Base-by-base conservation (phyloP, 1,284 basidiomycete genomes). In the Leccinum pachyderme region DNA sequence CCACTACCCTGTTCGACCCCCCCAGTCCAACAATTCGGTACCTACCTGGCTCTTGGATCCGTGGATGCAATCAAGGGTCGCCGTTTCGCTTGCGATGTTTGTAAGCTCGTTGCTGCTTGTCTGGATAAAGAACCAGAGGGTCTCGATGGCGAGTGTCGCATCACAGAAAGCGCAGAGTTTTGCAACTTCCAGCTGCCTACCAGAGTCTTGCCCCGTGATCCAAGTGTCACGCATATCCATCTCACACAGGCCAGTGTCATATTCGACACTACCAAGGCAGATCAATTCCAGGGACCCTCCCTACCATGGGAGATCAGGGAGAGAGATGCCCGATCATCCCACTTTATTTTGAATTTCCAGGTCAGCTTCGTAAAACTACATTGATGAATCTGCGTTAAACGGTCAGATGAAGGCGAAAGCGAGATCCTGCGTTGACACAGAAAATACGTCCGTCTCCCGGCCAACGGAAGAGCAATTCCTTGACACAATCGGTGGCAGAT, bases 211-310 rank as follows among this genome's bases (percentile, higher is more conserved):
- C n/a, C 45, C 15, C 39, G 7, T 7, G 60, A 62, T 39, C 39
- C 56, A 2, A 46, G 11, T 11, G 18, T 55, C 39, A 55, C 63
- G 0, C 61, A 65, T 49, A 61, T 58, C 49, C 63, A 65, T 53
- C 27, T 63, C 32, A 55, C 61, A 9, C 39, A 61, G 15, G 7
- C 33, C 7, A n/a, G 22, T 3, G 51, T 61, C 4, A 44, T 59
- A 2, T 57, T 55, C 7, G 44, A 63, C 31, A 22, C 54, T 1
- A 43, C 24, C 4, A 11, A 3, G 4, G 29, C 5, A 8, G 3
- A 47, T 11, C 47, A 29, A 9, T 45, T 45, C 8, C 1, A 13
- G 1, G 63, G 63, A 0, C 53, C 61, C 1, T 3, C 46, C 11
- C 59, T 63, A 4, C 59, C 55, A 33, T 64, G 61, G 59, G 59